phyloP scores from a whole-genome alignment of 768 basidiomycete genomes.

The Tylopilus vinaceipallidus region DNA sequence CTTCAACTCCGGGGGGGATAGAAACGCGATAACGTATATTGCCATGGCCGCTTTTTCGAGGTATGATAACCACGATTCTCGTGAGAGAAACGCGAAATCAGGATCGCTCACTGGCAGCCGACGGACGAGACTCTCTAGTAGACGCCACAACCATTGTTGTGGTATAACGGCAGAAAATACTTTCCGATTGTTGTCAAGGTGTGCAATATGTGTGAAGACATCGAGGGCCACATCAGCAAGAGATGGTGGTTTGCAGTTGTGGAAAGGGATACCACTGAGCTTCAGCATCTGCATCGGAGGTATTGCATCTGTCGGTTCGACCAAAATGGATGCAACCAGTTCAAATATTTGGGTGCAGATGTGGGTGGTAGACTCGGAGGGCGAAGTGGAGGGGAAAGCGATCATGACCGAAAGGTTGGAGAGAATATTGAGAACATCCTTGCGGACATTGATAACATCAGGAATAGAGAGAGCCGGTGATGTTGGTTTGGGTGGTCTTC shows the following conservation, averaged over 20 bases:
- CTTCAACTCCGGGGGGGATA: conserved; percentile 76
- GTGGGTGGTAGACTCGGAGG: conserved; percentile 42
- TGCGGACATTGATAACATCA: conserved; percentile 72
- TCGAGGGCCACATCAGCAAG: conserved; percentile 80
- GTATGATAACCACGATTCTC: conserved; percentile 74
- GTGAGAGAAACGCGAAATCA: conserved; percentile 66
- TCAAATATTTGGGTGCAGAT: conserved; percentile 60
- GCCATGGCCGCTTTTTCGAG: conserved; percentile 76
- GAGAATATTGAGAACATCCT: conserved; percentile 73
- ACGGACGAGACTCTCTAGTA: conserved; percentile 73
- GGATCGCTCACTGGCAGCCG: conserved; percentile 78
- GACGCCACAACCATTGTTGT: conserved; percentile 49
- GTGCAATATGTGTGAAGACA: conserved; percentile 75
- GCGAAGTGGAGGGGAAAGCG: conserved; percentile 42
- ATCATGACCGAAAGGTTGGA: conserved; percentile 56
- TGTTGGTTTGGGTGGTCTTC: conserved; percentile 37
- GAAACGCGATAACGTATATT: conserved; percentile 85
- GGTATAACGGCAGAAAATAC: conserved; percentile 64
- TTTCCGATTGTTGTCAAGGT: conserved; percentile 76
- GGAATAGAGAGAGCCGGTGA: conserved; percentile 63
- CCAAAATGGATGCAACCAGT: conserved; percentile 70
- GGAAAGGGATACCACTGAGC: conserved; percentile 43
- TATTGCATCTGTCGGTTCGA: conserved; percentile 65
- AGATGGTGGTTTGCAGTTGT: conserved; percentile 51
- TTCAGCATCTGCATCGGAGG: conserved; percentile 62